Percentiles rank a stretch among this genome's conserved stretches.
Evolutionary conservation across 768 basidiomycete species (phyloP).

Genomic region (Lentinus brumalis): DNA sequence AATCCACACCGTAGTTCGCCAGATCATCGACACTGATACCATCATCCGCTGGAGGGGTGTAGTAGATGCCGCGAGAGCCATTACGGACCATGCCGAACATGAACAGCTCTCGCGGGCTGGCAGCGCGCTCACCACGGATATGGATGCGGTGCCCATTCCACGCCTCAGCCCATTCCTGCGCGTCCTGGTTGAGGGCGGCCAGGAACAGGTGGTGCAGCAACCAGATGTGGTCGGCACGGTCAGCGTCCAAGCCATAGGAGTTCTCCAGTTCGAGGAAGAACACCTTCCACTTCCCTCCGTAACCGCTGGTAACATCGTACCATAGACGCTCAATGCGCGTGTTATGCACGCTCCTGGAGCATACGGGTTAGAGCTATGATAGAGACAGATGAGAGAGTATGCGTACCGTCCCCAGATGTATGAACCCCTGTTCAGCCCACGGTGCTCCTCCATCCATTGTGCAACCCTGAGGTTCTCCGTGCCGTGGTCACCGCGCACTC

Average conservation of each 20-base stretch:
- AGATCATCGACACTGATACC: no score
- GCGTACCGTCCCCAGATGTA: conserved; percentile 32
- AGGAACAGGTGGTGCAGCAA: conserved; percentile 28
- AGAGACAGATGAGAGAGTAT: background rate
- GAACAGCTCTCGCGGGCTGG: no score
- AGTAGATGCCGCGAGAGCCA: no score
- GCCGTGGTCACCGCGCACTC: conserved; percentile 41
- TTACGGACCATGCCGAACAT: no score
- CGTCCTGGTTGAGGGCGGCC: conserved; percentile 12
- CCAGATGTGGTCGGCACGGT: conserved; percentile 27
- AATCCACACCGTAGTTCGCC: no score
- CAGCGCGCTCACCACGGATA: no score
- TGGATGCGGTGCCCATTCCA: no score
- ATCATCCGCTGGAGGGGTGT: no score
- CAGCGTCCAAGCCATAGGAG: conserved; percentile 15
- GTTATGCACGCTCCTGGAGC: conserved; percentile 32
- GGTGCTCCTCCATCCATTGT: conserved; percentile 35
- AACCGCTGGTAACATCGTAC: conserved; percentile 32
- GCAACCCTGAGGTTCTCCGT: conserved; percentile 26
- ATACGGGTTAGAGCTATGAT: background rate
- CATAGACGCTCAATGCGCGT: conserved; percentile 32
- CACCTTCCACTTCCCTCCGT: conserved; percentile 28
- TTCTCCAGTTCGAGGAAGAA: conserved; percentile 31
- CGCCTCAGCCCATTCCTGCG: background rate
- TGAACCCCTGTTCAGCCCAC: conserved; percentile 33